Conservation (phyloP, 495 filamentous ascomycete species). For the Talaromyces ruber region DNA sequence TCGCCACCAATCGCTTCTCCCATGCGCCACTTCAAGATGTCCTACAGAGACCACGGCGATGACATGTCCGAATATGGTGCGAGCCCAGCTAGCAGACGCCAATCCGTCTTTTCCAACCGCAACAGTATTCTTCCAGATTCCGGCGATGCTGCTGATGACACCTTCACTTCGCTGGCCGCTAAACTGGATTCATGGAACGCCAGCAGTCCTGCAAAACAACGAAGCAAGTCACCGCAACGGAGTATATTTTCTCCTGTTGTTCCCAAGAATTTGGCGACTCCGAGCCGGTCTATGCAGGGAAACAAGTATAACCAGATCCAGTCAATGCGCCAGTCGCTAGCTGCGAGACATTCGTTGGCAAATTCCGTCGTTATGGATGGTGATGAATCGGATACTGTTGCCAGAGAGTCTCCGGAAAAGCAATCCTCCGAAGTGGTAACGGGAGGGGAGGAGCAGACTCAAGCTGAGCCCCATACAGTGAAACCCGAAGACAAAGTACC, state of each 20-base stretch:
- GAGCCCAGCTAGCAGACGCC: slow-evolving; percentile 15
- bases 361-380: slow-evolving; percentile 9
- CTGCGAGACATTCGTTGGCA: slow-evolving; percentile 9
- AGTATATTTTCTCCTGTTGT: slow-evolving; percentile 36
- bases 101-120: slow-evolving; percentile 15
- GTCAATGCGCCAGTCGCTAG: slow-evolving; percentile 4
- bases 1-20: slow-evolving; percentile 10
- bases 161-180: slow-evolving; percentile 53
- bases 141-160: slow-evolving; percentile 17
- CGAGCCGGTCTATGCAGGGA: neutral
- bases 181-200: slow-evolving; percentile 55
- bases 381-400: slow-evolving; percentile 5
- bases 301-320: slow-evolving; percentile 3
- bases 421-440: neutral
- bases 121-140: slow-evolving; percentile 8
- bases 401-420: neutral
- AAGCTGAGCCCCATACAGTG: neutral
- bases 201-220: slow-evolving; percentile 36
- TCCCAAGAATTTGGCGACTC: slow-evolving; percentile 7
- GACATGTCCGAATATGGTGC: slow-evolving; percentile 48
- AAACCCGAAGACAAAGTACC: neutral
- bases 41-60: slow-evolving; percentile 11
- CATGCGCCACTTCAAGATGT: slow-evolving; percentile 3
- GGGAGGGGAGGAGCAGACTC: neutral
- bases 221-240: slow-evolving; percentile 21